Percentiles rank a stretch among this genome's conserved stretches.
phyloP scores from a whole-genome alignment of 2,329 filamentous ascomycete genomes.

The Lecanicillium sp. region DNA sequence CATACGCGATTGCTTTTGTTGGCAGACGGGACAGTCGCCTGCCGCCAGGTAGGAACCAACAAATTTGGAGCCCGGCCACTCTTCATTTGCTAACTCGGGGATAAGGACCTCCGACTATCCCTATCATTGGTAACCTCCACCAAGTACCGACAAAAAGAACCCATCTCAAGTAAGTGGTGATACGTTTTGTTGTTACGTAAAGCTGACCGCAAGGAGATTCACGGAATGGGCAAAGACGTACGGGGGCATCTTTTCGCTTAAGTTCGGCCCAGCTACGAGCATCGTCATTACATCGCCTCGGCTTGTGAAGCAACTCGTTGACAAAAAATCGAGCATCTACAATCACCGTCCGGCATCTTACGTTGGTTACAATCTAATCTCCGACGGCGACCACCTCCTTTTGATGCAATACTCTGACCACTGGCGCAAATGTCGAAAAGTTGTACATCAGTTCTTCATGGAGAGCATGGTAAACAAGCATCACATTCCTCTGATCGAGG shows the following conservation, averaged over 20 bases:
- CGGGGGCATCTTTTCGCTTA: constrained; percentile 33
- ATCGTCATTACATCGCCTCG: constrained; percentile 31
- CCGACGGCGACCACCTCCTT: constrained; percentile 34
- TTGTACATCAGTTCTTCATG: constrained; percentile 35
- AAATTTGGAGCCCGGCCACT: no score
- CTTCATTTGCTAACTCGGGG: not conserved
- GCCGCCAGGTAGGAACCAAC: no score
- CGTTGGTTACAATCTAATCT: constrained; percentile 32
- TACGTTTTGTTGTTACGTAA: constrained; percentile 21
- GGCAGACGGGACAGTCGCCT: no score
- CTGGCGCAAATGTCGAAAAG: constrained; percentile 37
- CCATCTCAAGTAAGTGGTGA: constrained; percentile 6
- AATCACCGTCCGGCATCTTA: constrained; percentile 32
- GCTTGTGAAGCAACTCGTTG: constrained; percentile 32
- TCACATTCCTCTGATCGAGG: constrained; percentile 33
- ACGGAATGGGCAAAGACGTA: constrained; percentile 33
- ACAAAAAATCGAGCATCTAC: constrained; percentile 34
- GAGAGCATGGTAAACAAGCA: constrained; percentile 33
- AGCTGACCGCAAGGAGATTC: constrained; percentile 20
- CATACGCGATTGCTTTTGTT: no score
- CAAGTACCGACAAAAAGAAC: constrained; percentile 9
- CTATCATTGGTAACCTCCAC: constrained; percentile 32
- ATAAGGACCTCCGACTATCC: constrained; percentile 29
- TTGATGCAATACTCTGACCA: constrained; percentile 9
- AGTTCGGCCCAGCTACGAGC: constrained; percentile 29